phyloP scores from a whole-genome alignment of 1,139 yeast species.

The Scheffersomyces lignicola region DNA sequence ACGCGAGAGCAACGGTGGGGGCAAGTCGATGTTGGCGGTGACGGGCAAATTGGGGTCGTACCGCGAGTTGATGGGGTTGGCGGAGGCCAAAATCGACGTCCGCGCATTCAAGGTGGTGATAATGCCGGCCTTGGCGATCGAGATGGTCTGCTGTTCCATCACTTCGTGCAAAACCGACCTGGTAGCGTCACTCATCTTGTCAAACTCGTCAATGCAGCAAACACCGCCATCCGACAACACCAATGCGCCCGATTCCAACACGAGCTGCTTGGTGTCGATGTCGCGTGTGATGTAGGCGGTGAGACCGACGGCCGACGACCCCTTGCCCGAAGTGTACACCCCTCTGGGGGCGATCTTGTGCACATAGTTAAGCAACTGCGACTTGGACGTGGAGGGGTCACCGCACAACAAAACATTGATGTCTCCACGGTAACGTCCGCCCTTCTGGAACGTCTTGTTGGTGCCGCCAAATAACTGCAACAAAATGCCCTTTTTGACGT shows the following conservation, averaged over 20 bases:
- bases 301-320: conserved; percentile 97
- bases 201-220: conserved; percentile 98
- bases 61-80: conserved; percentile 96
- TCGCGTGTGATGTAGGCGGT: conserved; percentile 97
- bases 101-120: conserved; percentile 95
- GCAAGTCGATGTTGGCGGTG: conserved; percentile 90
- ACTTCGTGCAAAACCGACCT: conserved; percentile 96
- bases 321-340: conserved; percentile 96
- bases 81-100: conserved; percentile 93
- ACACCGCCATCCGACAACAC: conserved; percentile 98
- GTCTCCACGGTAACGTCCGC: conserved; percentile 96
- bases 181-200: conserved; percentile 93
- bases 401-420: conserved; percentile 90
- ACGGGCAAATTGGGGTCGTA: conserved; percentile 93
- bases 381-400: conserved; percentile 96
- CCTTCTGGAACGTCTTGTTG: conserved; percentile 81
- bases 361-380: conserved; percentile 89
- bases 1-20: conserved; percentile 93
- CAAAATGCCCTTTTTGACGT: conserved; percentile 91
- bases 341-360: conserved; percentile 98
- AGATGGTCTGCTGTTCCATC: conserved; percentile 98
- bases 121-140: conserved; percentile 97
- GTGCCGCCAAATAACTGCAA: conserved; percentile 95
- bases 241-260: conserved; percentile 93
- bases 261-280: conserved; percentile 88